A percentile compares a stretch with the other conserved stretches of the same genome.
Evolutionary conservation across 2,329 filamentous ascomycete genomes (phyloP).

Genomic region (Nigrograna mackinnonii): DNA sequence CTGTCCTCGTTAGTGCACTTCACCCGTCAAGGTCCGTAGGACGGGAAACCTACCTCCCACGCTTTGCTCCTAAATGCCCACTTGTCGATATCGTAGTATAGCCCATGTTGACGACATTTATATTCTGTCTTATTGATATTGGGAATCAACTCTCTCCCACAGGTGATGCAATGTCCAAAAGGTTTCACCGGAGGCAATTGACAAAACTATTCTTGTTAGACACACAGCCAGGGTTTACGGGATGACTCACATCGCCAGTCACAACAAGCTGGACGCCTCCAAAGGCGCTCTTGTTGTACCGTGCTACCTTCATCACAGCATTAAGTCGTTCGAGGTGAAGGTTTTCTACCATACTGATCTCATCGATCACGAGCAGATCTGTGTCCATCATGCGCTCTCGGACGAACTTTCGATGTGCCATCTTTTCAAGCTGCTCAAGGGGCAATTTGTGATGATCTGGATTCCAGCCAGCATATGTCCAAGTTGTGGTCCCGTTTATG

Average conservation of each 20-base stretch:
- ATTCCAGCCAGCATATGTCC: conserved; percentile 61
- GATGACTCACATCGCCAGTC: conserved; percentile 52
- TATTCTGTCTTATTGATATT: conserved; percentile 13
- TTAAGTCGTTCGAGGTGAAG: conserved; percentile 55
- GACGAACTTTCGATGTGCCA: conserved; percentile 37
- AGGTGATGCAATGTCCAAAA: conserved; percentile 56
- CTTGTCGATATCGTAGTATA: conserved; percentile 55
- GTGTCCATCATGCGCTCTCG: conserved; percentile 46
- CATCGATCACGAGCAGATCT: conserved; percentile 65
- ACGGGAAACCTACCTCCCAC: conserved; percentile 52
- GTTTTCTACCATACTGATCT: conserved; percentile 68
- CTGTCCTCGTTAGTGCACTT: too few relatives aligned
- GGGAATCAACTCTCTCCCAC: conserved; percentile 42
- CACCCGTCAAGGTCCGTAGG: too few relatives aligned
- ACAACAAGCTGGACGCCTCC: conserved; percentile 58
- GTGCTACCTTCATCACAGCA: conserved; percentile 47
- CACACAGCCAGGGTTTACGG: background rate
- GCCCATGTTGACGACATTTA: conserved; percentile 29
- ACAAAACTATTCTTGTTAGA: conserved; percentile 22
- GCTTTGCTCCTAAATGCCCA: conserved; percentile 63
- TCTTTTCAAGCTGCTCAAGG: conserved; percentile 37
- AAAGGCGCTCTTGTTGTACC: conserved; percentile 32
- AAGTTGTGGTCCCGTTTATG: conserved; percentile 60
- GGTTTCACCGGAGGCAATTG: conserved; percentile 61
- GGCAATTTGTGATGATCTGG: conserved; percentile 50